Percentiles rank a stretch among this genome's conserved stretches.
Conservation (phyloP, 176 grass and related monocot genomes). For the Lolium multiflorum region DNA sequence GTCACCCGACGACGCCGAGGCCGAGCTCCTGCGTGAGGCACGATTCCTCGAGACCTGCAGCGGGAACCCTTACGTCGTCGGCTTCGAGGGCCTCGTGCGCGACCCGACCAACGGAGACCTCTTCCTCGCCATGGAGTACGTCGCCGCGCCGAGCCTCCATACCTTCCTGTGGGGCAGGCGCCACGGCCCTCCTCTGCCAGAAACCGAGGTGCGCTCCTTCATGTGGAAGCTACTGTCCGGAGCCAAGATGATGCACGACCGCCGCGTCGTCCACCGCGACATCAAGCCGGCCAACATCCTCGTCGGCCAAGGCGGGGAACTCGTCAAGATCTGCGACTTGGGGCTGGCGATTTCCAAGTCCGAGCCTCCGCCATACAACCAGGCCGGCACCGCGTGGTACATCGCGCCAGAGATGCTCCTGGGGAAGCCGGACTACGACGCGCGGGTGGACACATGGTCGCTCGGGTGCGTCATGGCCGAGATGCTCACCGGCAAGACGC, state of each 20-base stretch:
- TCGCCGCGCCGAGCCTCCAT: background rate
- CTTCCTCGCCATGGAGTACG: conserved; percentile 47
- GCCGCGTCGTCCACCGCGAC: conserved; percentile 10
- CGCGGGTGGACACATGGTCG: conserved; percentile 49
- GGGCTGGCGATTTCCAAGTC: background rate
- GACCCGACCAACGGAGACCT: background rate
- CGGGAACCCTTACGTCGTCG: conserved; percentile 37
- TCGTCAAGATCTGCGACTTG: conserved; percentile 21
- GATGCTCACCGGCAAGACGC: conserved; percentile 30
- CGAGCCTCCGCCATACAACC: conserved; percentile 24
- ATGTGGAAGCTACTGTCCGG: conserved; percentile 41
- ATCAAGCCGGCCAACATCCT: conserved; percentile 46
- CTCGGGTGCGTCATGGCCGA: conserved; percentile 54
- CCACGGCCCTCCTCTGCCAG: conserved; percentile 26
- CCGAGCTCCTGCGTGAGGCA: background rate
- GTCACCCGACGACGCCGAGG: background rate
- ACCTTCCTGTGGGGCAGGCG: background rate
- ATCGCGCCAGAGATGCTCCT: conserved; percentile 41
- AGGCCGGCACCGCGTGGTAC: conserved; percentile 32
- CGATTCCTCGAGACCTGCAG: conserved; percentile 3
- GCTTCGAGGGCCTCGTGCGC: conserved; percentile 28
- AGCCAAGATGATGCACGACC: conserved; percentile 22
- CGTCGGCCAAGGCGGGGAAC: background rate
- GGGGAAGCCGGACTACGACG: conserved; percentile 31
- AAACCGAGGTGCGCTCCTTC: conserved; percentile 15